Evolutionary conservation across 495 filamentous ascomycete species (phyloP), one percentile per base, ranked within the genome.

Genomic region (Neurospora sp.): DNA sequence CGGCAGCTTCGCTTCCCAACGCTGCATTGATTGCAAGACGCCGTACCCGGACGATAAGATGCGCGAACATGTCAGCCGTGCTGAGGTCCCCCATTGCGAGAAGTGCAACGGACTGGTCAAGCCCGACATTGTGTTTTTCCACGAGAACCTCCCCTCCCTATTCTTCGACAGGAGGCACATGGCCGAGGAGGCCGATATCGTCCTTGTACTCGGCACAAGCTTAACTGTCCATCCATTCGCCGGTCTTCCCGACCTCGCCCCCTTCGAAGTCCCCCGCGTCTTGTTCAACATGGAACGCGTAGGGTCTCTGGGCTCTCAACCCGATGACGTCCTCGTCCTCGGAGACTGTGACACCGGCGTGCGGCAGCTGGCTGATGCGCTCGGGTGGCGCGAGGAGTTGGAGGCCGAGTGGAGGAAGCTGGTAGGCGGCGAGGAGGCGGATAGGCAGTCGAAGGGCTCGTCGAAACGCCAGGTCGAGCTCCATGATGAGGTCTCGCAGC

Each of bases 51-150:
- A 90, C 37, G 88, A 90, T 3, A 73, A 86, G 70, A 97, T 99
- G 92, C 86, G 88, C 73, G 81, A 88, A 71, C 84, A 87, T 71
- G 88, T 99, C 12, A 77, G 82, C 7, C 80, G 83, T 39, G 88
- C 87, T 37, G 79, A 89, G 38, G 90, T 96, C 1, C 93, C 96
- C 11, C 82, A 84, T 74, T 97, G 96, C 78, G 62, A 81, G 59
- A 84, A 69, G 38, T 99, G 96, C 79, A 84, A 88, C 27, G 95
- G 94, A 0, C 81, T 97, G 7, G 93, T 98, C 69, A 98, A 99
- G 82, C 96, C 96, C 4, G 95, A 98, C 77, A 98, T 99, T 82
- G 94, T 97, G 4, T 99, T 99, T 83, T 99, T 98, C 78, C 90
- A 90, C 71, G 91, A 94, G 80, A 77, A 82, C 35, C 83, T 99